Evolutionary conservation across 768 basidiomycete species (phyloP).

Genomic region (Mycena sanguinolenta): DNA sequence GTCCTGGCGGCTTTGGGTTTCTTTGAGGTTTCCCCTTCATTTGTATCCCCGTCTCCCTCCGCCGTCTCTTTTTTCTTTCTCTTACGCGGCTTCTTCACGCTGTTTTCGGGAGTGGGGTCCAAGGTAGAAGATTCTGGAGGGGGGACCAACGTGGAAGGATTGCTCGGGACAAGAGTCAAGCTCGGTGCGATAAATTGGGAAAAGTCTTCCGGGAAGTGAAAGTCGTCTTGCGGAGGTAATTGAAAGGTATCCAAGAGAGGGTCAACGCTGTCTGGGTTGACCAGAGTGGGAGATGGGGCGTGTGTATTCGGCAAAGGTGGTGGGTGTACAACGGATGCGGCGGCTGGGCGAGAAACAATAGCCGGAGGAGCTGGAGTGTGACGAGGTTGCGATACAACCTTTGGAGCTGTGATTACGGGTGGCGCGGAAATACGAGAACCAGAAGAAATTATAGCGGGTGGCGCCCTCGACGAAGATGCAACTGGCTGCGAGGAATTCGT

Average conservation of each 20-base stretch:
- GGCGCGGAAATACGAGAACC: constrained; percentile 23
- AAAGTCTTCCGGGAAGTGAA: constrained; percentile 20
- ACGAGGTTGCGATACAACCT: constrained; percentile 14
- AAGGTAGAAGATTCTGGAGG: constrained; percentile 11
- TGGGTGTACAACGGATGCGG: neutral
- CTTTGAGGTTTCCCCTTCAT: constrained; percentile 10
- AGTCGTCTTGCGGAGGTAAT: constrained; percentile 14
- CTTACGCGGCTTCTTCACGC: constrained; percentile 17
- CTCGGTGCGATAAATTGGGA: constrained; percentile 23
- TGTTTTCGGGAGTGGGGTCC: constrained; percentile 1
- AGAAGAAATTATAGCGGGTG: constrained; percentile 17
- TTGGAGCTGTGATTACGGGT: constrained; percentile 18
- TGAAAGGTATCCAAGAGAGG: constrained; percentile 9
- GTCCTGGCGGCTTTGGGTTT: constrained; percentile 18
- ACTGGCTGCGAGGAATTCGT: constrained; percentile 16
- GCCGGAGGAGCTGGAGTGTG: constrained; percentile 26
- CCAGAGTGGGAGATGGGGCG: constrained; percentile 27
- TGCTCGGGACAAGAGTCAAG: constrained; percentile 12
- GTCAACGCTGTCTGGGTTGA: neutral
- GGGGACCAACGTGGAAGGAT: constrained; percentile 11
- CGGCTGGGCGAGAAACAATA: constrained; percentile 12
- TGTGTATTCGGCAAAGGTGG: neutral
- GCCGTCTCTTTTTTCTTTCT: constrained; percentile 20
- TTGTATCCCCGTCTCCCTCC: neutral
- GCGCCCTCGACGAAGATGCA: constrained; percentile 18